Percentiles rank a stretch among this genome's conserved stretches.
Evolutionary conservation across 768 basidiomycete genomes (phyloP).

Genomic region (Lactarius akahatsu): DNA sequence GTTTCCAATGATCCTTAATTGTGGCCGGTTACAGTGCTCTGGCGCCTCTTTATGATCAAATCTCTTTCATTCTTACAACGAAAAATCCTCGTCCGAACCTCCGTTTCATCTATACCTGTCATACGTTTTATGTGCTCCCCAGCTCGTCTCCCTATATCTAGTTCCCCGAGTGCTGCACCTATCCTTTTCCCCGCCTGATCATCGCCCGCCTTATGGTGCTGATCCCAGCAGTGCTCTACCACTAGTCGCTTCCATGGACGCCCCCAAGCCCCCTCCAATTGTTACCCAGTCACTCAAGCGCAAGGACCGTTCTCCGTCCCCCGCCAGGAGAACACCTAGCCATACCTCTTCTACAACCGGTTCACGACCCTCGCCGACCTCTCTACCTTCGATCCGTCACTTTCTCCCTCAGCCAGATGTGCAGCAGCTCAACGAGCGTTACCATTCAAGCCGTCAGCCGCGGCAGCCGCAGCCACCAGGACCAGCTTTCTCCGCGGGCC

Average conservation of each 20-base stretch:
- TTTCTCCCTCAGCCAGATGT: constrained; percentile 26
- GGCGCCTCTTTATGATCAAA: constrained; percentile 27
- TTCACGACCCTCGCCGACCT: constrained; percentile 27
- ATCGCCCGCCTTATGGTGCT: constrained; percentile 21
- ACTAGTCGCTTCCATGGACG: constrained; percentile 25
- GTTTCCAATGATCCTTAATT: constrained; percentile 26
- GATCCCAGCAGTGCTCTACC: constrained; percentile 11
- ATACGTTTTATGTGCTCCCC: constrained; percentile 24
- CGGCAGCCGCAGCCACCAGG: not conserved
- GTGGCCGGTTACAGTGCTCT: constrained; percentile 20
- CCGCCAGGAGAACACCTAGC: constrained; percentile 15
- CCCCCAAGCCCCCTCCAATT: constrained; percentile 25
- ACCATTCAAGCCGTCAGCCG: constrained; percentile 20
- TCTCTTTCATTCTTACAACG: constrained; percentile 26
- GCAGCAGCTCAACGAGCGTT: constrained; percentile 26
- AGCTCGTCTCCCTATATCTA: constrained; percentile 27
- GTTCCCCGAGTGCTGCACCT: constrained; percentile 24
- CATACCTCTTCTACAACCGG: constrained; percentile 9
- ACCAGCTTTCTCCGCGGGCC: constrained; percentile 19
- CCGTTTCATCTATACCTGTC: constrained; percentile 26
- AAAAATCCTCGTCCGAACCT: constrained; percentile 24
- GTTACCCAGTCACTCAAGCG: constrained; percentile 26
- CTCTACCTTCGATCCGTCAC: constrained; percentile 29
- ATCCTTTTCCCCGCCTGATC: constrained; percentile 21
- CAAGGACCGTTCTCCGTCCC: constrained; percentile 29